phyloP scores from a whole-genome alignment of 139 green algal genomes.

The Coccomyxa sp. region DNA sequence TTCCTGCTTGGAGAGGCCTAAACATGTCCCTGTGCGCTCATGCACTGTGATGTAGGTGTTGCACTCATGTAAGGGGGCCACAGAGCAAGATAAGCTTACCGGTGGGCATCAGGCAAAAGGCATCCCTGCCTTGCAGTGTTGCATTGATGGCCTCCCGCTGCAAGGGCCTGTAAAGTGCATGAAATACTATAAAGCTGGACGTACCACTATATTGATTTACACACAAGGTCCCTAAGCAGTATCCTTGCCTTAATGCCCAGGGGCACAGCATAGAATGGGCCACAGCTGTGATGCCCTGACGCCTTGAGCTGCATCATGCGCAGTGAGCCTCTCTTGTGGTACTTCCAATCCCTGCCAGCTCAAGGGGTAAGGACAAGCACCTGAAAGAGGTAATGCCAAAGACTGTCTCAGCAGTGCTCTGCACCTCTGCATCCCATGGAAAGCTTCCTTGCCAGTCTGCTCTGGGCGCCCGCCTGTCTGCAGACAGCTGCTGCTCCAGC shows the following conservation, averaged over 20 bases:
- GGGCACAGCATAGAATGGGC: background rate
- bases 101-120: slow-evolving; percentile 68
- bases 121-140: slow-evolving; percentile 57
- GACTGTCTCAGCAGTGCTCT: slow-evolving; percentile 16
- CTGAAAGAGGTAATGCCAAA: slow-evolving; percentile 55
- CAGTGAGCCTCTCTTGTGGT: too few relatives aligned
- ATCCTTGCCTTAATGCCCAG: background rate
- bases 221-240: background rate
- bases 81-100: slow-evolving; percentile 2
- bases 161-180: slow-evolving; percentile 57
- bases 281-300: too few relatives aligned
- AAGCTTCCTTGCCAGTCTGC: slow-evolving; percentile 45
- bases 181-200: too few relatives aligned
- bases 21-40: background rate
- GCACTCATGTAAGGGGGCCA: background rate
- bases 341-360: too few relatives aligned
- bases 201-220: background rate
- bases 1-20: too few relatives aligned
- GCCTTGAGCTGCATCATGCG: background rate
- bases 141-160: slow-evolving; percentile 76
- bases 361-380: too few relatives aligned
- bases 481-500: slow-evolving; percentile 18
- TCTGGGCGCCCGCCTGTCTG: slow-evolving; percentile 35
- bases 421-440: slow-evolving; percentile 38
- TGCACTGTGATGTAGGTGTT: background rate